Evolutionary conservation across 2,329 filamentous ascomycete species (phyloP), one percentile per base, ranked within the genome.

Genomic region (Claviceps sp.): DNA sequence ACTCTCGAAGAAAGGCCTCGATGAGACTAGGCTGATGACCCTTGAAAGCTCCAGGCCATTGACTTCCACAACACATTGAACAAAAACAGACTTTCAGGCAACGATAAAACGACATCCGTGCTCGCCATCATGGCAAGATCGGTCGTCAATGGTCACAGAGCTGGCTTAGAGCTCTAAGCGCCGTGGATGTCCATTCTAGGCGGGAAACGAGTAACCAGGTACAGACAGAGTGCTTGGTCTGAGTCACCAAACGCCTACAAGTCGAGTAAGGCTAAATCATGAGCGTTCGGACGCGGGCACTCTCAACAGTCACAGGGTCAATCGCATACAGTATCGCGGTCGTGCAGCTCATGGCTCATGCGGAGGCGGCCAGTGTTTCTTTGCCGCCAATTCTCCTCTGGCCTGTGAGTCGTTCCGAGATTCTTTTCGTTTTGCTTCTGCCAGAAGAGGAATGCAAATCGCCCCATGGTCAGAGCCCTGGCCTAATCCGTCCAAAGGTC

Each of bases 331-430:
- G 52, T 44, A n/a, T 44, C 47, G 38, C 48, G 44, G 36, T 45
- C 44, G 11, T 47, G 48, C 36, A 51, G 56, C 54, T 58, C 56
- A 58, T 56, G 56, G 52, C 52, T 47, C 44, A 58, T 57, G 56
- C 54, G 52, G 45, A 42, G 34, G 26, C 18, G 41, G 22, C 47
- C 42, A 40, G 44, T 30, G 24, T 26, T 34, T 45, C 16, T n/a
- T 46, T 13, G 16, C n/a, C 44, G 3, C 8, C 26, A 11, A 5
- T 5, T n/a, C 40, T 42, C 44, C 48, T 36, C 36, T 38, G 38
- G 41, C 40, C 13, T 43, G 26, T 9, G 40, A 14, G 36, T 14
- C 14, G 34, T 16, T 44, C 14, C 3, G 5, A 5, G 9, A 8
- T 36, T 22, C 22, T 36, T 6, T 8, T 30, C 9, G 9, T 30